Conservation (phyloP, 768 basidiomycete species). For the Suillus fuscotomentosus region DNA sequence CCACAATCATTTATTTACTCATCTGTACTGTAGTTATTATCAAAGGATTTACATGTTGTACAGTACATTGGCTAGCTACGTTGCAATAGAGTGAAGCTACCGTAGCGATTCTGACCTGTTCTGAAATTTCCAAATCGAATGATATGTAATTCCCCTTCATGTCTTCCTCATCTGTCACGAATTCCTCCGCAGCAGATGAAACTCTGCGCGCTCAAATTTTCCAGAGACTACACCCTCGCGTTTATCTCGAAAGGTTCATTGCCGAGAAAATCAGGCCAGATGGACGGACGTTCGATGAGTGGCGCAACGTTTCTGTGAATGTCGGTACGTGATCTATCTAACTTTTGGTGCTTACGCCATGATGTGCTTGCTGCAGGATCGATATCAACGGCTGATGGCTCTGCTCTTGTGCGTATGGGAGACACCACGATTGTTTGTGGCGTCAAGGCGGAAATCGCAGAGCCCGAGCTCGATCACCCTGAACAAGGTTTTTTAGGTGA, state of each 20-base stretch:
- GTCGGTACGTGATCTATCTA: conserved; percentile 56
- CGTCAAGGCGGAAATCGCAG: conserved; percentile 92
- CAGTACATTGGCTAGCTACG: neutral
- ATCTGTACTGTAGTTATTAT: neutral
- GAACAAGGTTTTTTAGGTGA: conserved; percentile 81
- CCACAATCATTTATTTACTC: conserved; percentile 6
- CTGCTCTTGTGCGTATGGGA: conserved; percentile 86
- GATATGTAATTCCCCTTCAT: neutral
- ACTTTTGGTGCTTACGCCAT: neutral
- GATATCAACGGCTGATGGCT: conserved; percentile 91
- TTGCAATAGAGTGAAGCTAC: neutral
- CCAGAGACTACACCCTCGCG: conserved; percentile 84
- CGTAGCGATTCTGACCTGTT: neutral
- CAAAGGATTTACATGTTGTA: conserved; percentile 1
- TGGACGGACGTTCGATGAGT: conserved; percentile 66
- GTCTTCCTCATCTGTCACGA: neutral
- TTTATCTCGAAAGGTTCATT: conserved; percentile 86
- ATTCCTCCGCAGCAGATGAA: conserved; percentile 10
- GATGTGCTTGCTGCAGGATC: conserved; percentile 55
- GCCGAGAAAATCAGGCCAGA: conserved; percentile 79
- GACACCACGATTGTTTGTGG: conserved; percentile 96
- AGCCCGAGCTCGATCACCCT: conserved; percentile 78
- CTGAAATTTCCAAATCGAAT: neutral
- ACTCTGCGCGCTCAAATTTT: conserved; percentile 49
- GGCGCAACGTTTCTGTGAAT: conserved; percentile 77